A percentile compares a stretch with the other conserved stretches of the same genome.
phyloP scores from a whole-genome alignment of 2,329 filamentous ascomycete species.

The Stagonosporopsis rhizophila region DNA sequence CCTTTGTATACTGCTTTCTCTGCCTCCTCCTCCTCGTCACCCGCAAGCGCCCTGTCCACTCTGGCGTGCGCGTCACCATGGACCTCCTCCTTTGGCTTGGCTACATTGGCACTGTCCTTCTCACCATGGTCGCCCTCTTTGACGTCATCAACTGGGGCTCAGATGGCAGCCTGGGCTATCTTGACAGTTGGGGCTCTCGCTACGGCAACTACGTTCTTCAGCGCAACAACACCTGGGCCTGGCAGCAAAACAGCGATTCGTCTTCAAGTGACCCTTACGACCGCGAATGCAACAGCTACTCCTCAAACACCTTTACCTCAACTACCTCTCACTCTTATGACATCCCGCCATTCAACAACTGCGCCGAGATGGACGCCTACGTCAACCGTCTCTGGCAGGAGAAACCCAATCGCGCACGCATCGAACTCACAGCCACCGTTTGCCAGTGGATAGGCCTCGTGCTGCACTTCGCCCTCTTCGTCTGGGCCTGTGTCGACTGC shows the following conservation, averaged over 20 bases:
- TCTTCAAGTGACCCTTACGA: constrained; percentile 18
- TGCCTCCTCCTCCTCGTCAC: constrained; percentile 38
- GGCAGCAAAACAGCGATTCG: constrained; percentile 18
- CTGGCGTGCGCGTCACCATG: constrained; percentile 43
- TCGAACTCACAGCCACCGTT: constrained; percentile 34
- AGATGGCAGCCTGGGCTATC: constrained; percentile 26
- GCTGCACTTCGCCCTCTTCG: constrained; percentile 46
- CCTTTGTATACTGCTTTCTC: constrained; percentile 40
- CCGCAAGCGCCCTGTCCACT: constrained; percentile 41
- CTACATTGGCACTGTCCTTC: constrained; percentile 38
- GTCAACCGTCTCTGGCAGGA: constrained; percentile 39
- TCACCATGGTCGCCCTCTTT: constrained; percentile 28
- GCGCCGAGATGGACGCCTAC: constrained; percentile 40
- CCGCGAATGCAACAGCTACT: constrained; percentile 27
- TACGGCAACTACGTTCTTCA: constrained; percentile 34
- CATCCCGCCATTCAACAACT: constrained; percentile 25
- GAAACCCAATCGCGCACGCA: constrained; percentile 29
- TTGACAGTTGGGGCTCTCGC: background rate
- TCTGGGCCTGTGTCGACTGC: constrained; percentile 50
- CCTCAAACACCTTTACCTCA: too few relatives aligned
- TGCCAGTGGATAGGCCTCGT: constrained; percentile 42
- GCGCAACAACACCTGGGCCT: constrained; percentile 45
- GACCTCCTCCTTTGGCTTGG: constrained; percentile 48
- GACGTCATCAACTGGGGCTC: constrained; percentile 28
- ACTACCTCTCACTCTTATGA: constrained; percentile 1